Evolutionary conservation across 2,329 filamentous ascomycete species (phyloP), one percentile per base, ranked within the genome.

Genomic region (Ceratocystiopsis minuta): DNA sequence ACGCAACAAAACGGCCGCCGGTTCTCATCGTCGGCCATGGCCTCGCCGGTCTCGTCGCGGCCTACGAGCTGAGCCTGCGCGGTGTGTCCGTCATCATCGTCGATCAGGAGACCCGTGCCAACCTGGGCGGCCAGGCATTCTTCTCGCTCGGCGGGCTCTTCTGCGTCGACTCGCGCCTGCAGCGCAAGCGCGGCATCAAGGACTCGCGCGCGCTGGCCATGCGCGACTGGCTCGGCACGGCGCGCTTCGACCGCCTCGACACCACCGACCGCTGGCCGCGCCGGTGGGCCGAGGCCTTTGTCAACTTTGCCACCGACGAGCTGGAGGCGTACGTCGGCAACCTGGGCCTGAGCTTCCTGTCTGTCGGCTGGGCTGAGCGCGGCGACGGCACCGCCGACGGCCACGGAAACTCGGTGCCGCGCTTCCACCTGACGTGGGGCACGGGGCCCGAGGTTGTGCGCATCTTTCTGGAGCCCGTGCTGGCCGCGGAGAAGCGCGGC

Each of bases 141-240:
- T 77, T 72, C 70, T 77, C 72, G 4, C 64, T 77, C 1, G 73
- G 72, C 32, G 72, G 72, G 33, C 53, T 77, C 20, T 77, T 77
- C 57, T 62, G 67, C 55, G 72, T 77, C 43, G 54, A 76, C 56
- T 73, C 70, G 10, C 51, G 63, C 10, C 61, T 67, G 47, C 72
- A 77, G 58, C 66, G 72, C 4, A 64, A 67, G 42, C 59, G 68
- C 54, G 72, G 72, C 48, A 72, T 77, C 57, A 62, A 61, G 46
- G 72, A 77, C 57, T 67, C 63, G 41, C 66, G 66, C 44, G 66
- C 65, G 49, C 61, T 76, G 16, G 72, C 73, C 4, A 54, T 72
- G 60, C 62, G 66, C 45, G 72, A 77, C 55, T 77, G 72, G 72
- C 48, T 75, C 38, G 64, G 63, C 39, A 68, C 67, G 1, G 72